Evolutionary conservation across 164 flowering plant genomes (phyloP).

Genomic region (Protea cynaroides): DNA sequence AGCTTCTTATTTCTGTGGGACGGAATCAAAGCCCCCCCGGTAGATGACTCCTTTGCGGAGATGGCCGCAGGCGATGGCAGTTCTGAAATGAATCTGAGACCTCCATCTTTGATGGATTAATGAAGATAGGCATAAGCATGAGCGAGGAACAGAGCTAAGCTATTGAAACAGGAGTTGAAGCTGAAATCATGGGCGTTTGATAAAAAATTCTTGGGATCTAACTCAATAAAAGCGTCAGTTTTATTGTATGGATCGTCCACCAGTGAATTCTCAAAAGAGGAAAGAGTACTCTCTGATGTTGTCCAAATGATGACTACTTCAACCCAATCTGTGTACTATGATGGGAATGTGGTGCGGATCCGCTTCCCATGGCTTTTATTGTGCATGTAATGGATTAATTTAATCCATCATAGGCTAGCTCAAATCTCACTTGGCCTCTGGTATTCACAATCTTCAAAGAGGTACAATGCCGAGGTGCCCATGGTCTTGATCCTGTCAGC

Average conservation of each 20-base stretch:
- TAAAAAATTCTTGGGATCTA: constrained; percentile 55
- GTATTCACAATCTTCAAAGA: constrained; percentile 17
- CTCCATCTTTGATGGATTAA: constrained; percentile 12
- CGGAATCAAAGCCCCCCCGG: neutral
- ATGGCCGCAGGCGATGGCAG: constrained; percentile 1
- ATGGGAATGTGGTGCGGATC: too few relatives aligned
- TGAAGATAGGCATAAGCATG: constrained; percentile 38
- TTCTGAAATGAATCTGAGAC: neutral
- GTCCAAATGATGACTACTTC: too few relatives aligned
- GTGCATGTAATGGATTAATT: too few relatives aligned
- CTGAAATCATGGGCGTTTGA: constrained; percentile 22
- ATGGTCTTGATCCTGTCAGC: constrained; percentile 41
- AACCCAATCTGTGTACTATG: too few relatives aligned
- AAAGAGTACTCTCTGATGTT: too few relatives aligned
- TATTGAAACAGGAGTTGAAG: constrained; percentile 21
- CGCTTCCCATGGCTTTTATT: too few relatives aligned
- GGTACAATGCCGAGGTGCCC: constrained; percentile 70
- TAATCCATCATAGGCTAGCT: neutral
- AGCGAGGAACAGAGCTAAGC: constrained; percentile 16
- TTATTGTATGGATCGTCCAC: too few relatives aligned
- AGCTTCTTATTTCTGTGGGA: too few relatives aligned
- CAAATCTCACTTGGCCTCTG: neutral
- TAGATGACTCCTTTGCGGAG: constrained; percentile 14
- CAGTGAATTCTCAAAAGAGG: constrained; percentile 36
- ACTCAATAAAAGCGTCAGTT: constrained; percentile 63